These are phyloP conservation scores for Beauveria sp. DNA, from an alignment of 2,329 filamentous ascomycete species.

Conservation along the genomic window DNA sequence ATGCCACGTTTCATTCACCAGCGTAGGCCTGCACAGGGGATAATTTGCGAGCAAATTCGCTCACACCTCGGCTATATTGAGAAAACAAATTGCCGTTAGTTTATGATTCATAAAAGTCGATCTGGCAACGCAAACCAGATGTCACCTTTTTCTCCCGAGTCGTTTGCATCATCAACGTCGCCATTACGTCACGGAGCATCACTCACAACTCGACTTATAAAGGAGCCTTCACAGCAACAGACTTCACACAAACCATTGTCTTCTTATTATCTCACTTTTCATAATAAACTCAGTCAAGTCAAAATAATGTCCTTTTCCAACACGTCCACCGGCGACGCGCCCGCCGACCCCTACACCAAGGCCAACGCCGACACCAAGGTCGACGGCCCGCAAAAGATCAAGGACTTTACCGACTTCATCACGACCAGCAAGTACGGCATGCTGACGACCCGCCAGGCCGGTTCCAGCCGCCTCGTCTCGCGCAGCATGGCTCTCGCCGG, in stretches of 20 bases:
- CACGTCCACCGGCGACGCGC: slow-evolving; percentile 52
- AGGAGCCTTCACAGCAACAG: not conserved
- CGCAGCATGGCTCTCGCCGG: slow-evolving; percentile 80
- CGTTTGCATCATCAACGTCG: slow-evolving; percentile 9
- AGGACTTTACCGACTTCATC: slow-evolving; percentile 65
- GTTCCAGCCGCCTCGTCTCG: slow-evolving; percentile 62
- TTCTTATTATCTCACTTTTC: not conserved
- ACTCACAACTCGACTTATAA: not conserved
- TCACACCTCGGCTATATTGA: not conserved
- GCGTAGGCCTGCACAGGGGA: no score
- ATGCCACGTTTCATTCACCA: no score
- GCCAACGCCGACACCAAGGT: slow-evolving; percentile 57
- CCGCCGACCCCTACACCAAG: slow-evolving; percentile 71
- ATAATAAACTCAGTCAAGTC: not conserved
- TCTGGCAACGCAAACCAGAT: not conserved
- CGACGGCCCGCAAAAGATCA: slow-evolving; percentile 65
- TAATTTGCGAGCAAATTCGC: no score
- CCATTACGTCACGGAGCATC: slow-evolving; percentile 8
- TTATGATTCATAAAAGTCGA: not conserved
- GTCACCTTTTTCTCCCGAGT: not conserved
- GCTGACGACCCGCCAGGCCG: slow-evolving; percentile 70
- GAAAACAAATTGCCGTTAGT: not conserved
- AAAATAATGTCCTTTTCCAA: slow-evolving; percentile 43
- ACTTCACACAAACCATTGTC: not conserved
- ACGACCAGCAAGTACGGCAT: slow-evolving; percentile 73